Evolutionary conservation across 2,329 filamentous ascomycete species (phyloP).

Genomic region (Aspergillus caelatus): DNA sequence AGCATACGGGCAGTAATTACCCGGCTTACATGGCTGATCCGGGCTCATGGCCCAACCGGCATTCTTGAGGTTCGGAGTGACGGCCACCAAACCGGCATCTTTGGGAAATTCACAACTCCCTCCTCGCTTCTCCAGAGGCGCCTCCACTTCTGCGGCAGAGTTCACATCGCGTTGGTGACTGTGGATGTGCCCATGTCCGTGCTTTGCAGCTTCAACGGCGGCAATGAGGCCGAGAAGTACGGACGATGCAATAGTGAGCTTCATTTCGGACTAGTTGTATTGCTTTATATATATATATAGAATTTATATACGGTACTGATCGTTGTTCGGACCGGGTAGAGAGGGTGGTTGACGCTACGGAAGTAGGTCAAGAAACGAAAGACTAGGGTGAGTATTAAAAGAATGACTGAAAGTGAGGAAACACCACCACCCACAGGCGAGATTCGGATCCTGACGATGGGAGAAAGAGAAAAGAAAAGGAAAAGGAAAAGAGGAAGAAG

Average conservation of each 20-base stretch:
- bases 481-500: not conserved
- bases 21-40: constrained; percentile 68
- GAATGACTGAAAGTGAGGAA: constrained; percentile 3
- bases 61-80: constrained; percentile 67
- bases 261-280: constrained; percentile 29
- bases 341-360: not conserved
- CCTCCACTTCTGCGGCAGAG: constrained; percentile 26
- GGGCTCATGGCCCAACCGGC: constrained; percentile 80
- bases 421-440: constrained; percentile 2
- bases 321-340: not conserved
- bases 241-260: constrained; percentile 36
- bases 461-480: constrained; percentile 4
- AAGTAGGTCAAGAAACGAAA: constrained; percentile 15
- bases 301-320: not conserved
- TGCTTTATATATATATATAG: not conserved
- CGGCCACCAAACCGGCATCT: constrained; percentile 66
- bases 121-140: constrained; percentile 55
- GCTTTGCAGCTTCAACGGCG: constrained; percentile 38
- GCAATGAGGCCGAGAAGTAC: constrained; percentile 42
- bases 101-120: constrained; percentile 67
- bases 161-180: constrained; percentile 26
- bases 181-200: constrained; percentile 29
- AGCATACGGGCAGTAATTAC: constrained; percentile 74
- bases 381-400: constrained; percentile 25
- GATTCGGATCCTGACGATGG: constrained; percentile 2